These are phyloP conservation scores for Citrus medica DNA, from an alignment of 345 rosid genomes.

Conservation along the genomic window DNA sequence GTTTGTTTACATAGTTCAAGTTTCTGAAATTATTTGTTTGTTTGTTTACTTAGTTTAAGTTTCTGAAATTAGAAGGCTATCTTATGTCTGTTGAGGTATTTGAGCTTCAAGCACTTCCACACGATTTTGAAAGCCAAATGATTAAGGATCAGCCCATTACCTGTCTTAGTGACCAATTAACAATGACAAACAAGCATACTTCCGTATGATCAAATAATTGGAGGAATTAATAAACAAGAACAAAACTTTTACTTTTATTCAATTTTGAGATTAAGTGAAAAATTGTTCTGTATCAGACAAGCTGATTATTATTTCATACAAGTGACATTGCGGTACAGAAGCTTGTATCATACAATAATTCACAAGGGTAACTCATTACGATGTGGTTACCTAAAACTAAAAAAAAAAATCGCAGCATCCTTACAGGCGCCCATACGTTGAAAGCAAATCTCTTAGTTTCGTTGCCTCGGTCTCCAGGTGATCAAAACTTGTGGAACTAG, in stretches of 20 bases:
- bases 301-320: not conserved
- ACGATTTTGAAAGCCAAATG: not conserved
- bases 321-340: not conserved
- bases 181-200: not conserved
- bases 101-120: not conserved
- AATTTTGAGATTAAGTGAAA: not conserved
- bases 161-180: not conserved
- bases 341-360: not conserved
- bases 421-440: slow-evolving; percentile 57
- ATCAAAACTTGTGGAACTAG: slow-evolving; percentile 59
- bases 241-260: not conserved
- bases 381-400: not conserved
- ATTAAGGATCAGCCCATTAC: not conserved
- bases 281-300: not conserved
- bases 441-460: slow-evolving; percentile 48
- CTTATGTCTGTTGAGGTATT: not conserved
- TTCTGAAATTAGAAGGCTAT: not conserved
- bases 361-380: not conserved
- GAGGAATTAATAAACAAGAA: not conserved
- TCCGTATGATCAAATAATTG: not conserved
- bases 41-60: not conserved
- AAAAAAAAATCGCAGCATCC: not conserved
- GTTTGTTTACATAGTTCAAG: not conserved
- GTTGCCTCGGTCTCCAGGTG: slow-evolving; percentile 50
- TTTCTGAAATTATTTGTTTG: not conserved